Conservation (phyloP, 148 eudicot genomes). For the Rhododendron ovatum region DNA sequence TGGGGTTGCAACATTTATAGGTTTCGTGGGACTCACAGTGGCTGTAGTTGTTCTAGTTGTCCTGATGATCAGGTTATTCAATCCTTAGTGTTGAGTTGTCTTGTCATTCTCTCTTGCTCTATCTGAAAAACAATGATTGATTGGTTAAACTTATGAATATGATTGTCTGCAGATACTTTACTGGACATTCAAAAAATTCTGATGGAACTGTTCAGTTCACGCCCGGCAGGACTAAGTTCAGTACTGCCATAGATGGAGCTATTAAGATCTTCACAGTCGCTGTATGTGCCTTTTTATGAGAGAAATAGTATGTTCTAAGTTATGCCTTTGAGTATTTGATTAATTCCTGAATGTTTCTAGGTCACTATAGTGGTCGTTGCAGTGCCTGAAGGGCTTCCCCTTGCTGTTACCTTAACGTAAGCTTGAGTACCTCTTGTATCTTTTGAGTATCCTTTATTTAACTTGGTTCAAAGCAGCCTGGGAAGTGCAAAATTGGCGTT, state of each 20-base stretch:
- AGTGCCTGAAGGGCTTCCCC: conserved; percentile 98
- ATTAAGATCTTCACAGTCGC: conserved; percentile 87
- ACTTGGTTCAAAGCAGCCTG: not conserved
- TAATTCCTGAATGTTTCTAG: conserved; percentile 37
- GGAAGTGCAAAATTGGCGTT: not conserved
- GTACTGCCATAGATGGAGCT: conserved; percentile 72
- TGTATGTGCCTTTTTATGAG: conserved; percentile 41
- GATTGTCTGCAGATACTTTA: conserved; percentile 50
- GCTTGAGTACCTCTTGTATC: conserved; percentile 18
- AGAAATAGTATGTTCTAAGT: not conserved
- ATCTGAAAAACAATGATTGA: not conserved
- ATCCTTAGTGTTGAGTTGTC: not conserved
- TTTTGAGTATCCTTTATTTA: not conserved
- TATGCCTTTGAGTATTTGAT: conserved; percentile 10
- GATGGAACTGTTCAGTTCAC: conserved; percentile 33
- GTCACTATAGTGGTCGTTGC: conserved; percentile 98
- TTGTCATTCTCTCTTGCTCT: not conserved
- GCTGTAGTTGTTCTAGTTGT: conserved; percentile 63
- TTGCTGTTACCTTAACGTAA: conserved; percentile 98
- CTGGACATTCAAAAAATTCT: conserved; percentile 50
- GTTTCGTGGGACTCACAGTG: conserved; percentile 73
- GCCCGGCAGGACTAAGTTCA: conserved; percentile 54
- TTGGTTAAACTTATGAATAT: not conserved
- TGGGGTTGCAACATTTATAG: conserved; percentile 94
- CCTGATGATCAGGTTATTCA: conserved; percentile 55